phyloP scores from a whole-genome alignment of 2,329 filamentous ascomycete genomes.

The Alternaria atra region DNA sequence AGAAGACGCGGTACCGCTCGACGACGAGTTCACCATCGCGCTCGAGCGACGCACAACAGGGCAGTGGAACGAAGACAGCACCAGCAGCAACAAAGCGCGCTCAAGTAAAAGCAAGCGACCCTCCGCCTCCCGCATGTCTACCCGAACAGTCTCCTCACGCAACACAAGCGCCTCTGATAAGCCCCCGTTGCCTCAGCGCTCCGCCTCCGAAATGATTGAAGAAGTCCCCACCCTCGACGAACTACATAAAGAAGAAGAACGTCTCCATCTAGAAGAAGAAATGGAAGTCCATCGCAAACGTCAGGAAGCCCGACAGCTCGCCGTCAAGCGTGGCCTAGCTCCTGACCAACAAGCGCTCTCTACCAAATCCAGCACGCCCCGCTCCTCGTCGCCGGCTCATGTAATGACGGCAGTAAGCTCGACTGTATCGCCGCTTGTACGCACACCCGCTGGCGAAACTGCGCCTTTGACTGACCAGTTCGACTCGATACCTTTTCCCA shows the following conservation, averaged over 20 bases:
- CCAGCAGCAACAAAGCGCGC: slow-evolving; percentile 71
- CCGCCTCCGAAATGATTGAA: slow-evolving; percentile 35
- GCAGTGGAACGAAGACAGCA: slow-evolving; percentile 70
- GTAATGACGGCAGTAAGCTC: slow-evolving; percentile 20
- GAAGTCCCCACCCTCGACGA: slow-evolving; percentile 62
- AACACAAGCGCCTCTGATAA: slow-evolving; percentile 49
- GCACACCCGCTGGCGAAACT: slow-evolving; percentile 28
- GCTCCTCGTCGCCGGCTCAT: slow-evolving; percentile 24
- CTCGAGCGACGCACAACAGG: slow-evolving; percentile 74
- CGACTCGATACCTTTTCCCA: slow-evolving; percentile 30
- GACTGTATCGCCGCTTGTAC: slow-evolving; percentile 25
- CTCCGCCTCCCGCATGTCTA: slow-evolving; percentile 59
- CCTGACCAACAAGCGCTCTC: slow-evolving; percentile 24
- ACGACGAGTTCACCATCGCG: slow-evolving; percentile 89
- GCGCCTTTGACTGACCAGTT: not conserved
- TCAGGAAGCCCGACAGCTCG: slow-evolving; percentile 64
- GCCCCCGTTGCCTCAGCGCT: slow-evolving; percentile 30
- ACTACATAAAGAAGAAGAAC: slow-evolving; percentile 66
- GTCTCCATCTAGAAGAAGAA: slow-evolving; percentile 64
- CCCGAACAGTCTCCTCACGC: slow-evolving; percentile 57
- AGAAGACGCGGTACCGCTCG: slow-evolving; percentile 90
- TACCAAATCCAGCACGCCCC: slow-evolving; percentile 19
- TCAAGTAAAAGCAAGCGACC: slow-evolving; percentile 52
- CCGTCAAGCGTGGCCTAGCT: slow-evolving; percentile 62
- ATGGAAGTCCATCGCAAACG: slow-evolving; percentile 62